Evolutionary conservation across 495 filamentous ascomycete species (phyloP), one percentile per base, ranked within the genome.

Genomic region (Talaromyces nanjingensis): DNA sequence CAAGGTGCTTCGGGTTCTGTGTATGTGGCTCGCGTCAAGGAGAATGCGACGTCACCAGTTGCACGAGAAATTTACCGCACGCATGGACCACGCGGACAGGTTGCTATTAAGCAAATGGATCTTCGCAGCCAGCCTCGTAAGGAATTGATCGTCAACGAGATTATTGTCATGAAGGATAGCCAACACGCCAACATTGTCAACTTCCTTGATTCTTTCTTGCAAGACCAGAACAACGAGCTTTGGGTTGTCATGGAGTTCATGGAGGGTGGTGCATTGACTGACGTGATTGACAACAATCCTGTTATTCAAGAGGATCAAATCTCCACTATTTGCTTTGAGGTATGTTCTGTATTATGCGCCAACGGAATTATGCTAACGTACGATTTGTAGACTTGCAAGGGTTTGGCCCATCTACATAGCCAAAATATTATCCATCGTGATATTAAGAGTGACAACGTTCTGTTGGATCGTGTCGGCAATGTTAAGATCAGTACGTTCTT

Each of bases 201-300:
- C 76, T 98, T 96, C 79, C 80, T 98, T 29, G 94, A 98, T 71
- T 93, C 94, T 0, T 98, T 97, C 82, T 79, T 98, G 69, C 89
- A 93, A 67, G 94, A 96, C 69, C 90, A 91, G 69, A 91, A 89
- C 73, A 85, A 88, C 65, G 96, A 98, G 72, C 83, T 98, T 29
- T 98, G 94, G 94, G 92, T 98, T 22, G 94, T 98, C 34, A 97
- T 98, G 96, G 94, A 98, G 76, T 98, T 94, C 70, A 98, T 98
- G 96, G 94, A 98, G 74, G 94, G 94, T 65, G 94, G 94, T 73
- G 92, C 94, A 56, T 77, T 98, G 71, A 98, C 96, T 0, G 96
- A 98, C 82, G 92, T 98, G 60, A 98, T 98, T 76, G 96, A 97
- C 72, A 97, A 97, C 75, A 98, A 98, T 74, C 84, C 84, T 11